Evolutionary conservation across 2,329 filamentous ascomycete genomes (phyloP).

Genomic region (Periglandula ipomoeae): DNA sequence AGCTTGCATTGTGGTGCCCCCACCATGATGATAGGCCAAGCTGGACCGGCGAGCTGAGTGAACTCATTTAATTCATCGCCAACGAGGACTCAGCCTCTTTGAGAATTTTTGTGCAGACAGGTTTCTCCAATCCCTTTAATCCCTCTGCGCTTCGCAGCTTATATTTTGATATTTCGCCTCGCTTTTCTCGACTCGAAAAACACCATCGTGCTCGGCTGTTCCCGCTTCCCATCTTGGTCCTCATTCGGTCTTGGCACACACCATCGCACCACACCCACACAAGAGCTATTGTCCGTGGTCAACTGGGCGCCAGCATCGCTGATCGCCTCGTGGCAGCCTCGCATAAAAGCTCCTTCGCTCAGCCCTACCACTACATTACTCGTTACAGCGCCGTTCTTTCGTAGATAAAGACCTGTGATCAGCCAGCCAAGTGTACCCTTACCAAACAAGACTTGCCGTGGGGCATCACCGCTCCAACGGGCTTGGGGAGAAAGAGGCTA

Average conservation of each 20-base stretch:
- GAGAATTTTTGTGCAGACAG: no score
- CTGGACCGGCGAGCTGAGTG: neutral
- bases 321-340: constrained; percentile 4
- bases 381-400: neutral
- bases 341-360: neutral
- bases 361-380: neutral
- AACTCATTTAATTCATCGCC: no score
- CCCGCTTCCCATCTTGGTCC: neutral
- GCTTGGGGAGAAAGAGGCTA: neutral
- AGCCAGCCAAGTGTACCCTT: neutral
- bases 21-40: neutral
- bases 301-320: neutral
- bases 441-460: neutral
- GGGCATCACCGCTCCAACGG: neutral
- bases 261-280: neutral
- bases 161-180: no score
- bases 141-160: no score
- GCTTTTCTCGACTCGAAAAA: no score
- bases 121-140: no score
- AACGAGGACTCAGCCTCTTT: neutral
- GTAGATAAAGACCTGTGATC: neutral
- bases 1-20: no score
- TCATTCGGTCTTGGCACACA: neutral
- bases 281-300: no score
- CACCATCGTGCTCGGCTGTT: no score